Base-by-base conservation (phyloP, 2,329 filamentous ascomycete genomes). In the Pseudocercospora pini-densiflorae region DNA sequence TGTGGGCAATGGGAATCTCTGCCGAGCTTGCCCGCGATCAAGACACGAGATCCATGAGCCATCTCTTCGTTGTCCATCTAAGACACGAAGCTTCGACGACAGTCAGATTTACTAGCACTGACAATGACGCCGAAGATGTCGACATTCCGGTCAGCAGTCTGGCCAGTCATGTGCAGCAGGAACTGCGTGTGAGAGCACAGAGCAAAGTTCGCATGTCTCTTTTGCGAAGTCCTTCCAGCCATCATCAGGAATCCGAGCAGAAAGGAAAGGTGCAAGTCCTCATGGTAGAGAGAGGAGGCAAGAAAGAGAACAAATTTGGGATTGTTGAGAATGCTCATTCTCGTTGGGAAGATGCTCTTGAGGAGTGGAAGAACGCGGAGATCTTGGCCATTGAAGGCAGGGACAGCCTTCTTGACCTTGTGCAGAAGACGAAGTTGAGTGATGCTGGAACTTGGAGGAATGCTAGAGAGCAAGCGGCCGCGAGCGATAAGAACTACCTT, bases 321-420 rank as follows among this genome's bases (percentile, higher is more conserved):
- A 93, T 98, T 59, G 89, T 97, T 57, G 92, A 97, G 77, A 91
- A 94, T 71, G 86, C 86, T n/a, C 82, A 87, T 61, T 76, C 83
- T 5, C 81, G 81, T 33, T 84, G 84, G 31, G 84, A 87, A 31
- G 87, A 86, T 63, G 84, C 94, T 40, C 85, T 93, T 12, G 87
- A 90, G 33, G 87, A 87, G 4, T 93, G 93, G 71, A 83, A 92
- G 5, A 87, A 90, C 31, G 92, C 92, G 0, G 93, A 93, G 0
- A 92, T 97, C 65, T 87, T 92, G 9, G 94, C 94, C 0, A 90
- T 98, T 61, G 94, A 98, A 79, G 93, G 92, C 1, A 90, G 92
- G 61, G 94, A 97, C 74, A 88, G 91, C 58, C 87, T 96, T 23
- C 87, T 98, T 73, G 89, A 94, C 43, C 81, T 90, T 33, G 89